Evolutionary conservation across 2,329 filamentous ascomycete species (phyloP).

Genomic region (Fusarium transvaalense): DNA sequence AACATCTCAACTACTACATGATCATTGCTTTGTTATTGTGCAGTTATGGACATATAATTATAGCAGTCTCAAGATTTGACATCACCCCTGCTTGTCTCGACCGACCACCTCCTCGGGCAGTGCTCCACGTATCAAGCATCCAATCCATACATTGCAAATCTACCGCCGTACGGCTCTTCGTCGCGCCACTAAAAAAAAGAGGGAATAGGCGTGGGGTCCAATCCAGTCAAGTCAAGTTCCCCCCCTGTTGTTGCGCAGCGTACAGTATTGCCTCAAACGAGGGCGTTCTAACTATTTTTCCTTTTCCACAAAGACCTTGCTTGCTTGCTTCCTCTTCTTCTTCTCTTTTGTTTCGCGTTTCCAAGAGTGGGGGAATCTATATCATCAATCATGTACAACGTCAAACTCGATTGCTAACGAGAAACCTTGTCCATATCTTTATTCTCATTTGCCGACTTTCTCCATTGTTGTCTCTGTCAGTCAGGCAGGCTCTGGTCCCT

Average conservation of each 20-base stretch:
- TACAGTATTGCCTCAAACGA: conserved; percentile 38
- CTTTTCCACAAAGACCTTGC: conserved; percentile 1
- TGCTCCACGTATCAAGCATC: conserved; percentile 21
- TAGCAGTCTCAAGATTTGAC: not conserved
- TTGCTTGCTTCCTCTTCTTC: not conserved
- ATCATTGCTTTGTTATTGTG: not conserved
- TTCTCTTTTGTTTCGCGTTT: conserved; percentile 4
- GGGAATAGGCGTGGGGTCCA: conserved; percentile 32
- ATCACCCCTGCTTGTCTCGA: conserved; percentile 26
- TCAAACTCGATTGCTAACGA: conserved; percentile 31
- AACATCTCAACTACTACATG: not conserved
- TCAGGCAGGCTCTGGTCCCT: conserved; percentile 3
- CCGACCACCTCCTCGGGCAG: conserved; percentile 21
- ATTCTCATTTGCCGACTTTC: conserved; percentile 3
- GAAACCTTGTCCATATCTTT: conserved; percentile 15
- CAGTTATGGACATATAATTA: not conserved
- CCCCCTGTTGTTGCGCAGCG: conserved; percentile 30
- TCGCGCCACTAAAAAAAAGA: conserved; percentile 43
- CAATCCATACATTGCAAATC: conserved; percentile 1
- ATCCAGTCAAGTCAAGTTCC: conserved; percentile 9
- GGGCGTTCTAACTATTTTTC: conserved; percentile 16
- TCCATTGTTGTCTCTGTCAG: not conserved
- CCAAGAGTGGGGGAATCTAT: conserved; percentile 10
- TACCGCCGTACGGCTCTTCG: conserved; percentile 10
- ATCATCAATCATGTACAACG: conserved; percentile 37